These are phyloP conservation scores for Corylus americana DNA, from an alignment of 306 rosid genomes.

Conservation along the genomic window DNA sequence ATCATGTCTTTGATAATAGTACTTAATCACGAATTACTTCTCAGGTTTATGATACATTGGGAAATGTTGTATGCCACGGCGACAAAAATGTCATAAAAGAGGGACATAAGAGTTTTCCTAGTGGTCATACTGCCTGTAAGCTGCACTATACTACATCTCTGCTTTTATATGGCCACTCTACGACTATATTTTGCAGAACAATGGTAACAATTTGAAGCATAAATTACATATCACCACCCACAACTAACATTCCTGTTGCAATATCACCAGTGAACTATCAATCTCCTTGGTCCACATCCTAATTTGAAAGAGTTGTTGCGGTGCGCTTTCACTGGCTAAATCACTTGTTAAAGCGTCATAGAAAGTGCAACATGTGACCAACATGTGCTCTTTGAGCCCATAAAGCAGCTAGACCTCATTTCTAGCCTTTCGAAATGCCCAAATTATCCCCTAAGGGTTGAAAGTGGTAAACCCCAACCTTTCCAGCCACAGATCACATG, in stretches of 20 bases:
- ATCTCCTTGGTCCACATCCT: too few species aligned
- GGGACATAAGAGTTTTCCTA: conserved; percentile 94
- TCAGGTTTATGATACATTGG: conserved; percentile 70
- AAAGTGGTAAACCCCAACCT: background rate
- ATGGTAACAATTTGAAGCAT: background rate
- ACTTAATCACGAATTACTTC: conserved; percentile 24
- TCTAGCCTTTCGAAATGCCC: background rate
- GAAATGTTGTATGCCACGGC: conserved; percentile 81
- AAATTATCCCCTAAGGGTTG: background rate
- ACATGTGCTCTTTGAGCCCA: background rate
- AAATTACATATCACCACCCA: background rate
- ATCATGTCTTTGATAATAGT: background rate
- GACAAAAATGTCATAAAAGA: conserved; percentile 62
- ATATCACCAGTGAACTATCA: background rate
- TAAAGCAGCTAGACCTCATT: background rate
- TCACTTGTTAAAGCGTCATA: too few species aligned
- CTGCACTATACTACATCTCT: conserved; percentile 5
- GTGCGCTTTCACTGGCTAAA: background rate
- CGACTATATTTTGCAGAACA: background rate
- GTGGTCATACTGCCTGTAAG: conserved; percentile 91
- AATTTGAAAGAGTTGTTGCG: background rate
- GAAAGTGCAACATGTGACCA: background rate
- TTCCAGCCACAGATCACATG: background rate
- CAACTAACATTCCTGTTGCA: background rate
- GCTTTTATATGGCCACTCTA: conserved; percentile 1